Evolutionary conservation across 2,329 filamentous ascomycete species (phyloP).

Genomic region (Alternaria viburni): DNA sequence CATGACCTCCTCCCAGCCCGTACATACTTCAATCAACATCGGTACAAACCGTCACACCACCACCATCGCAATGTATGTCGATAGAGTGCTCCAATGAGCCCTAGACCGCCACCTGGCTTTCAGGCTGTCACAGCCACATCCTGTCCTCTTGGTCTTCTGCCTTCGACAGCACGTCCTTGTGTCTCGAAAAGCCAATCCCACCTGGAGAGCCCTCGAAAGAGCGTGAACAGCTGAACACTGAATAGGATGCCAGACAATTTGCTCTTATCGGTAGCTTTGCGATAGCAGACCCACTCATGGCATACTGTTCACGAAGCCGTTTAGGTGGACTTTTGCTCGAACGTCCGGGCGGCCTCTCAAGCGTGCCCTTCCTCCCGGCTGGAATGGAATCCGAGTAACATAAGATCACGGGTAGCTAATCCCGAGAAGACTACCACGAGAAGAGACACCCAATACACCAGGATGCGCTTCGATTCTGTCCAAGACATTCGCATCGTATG

Average conservation of each 20-base stretch:
- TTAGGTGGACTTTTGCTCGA: no score
- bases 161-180: neutral
- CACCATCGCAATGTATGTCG: neutral
- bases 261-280: neutral
- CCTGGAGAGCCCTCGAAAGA: neutral
- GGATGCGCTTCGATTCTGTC: neutral
- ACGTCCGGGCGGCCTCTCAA: neutral
- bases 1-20: neutral
- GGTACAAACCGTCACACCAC: neutral
- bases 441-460: neutral
- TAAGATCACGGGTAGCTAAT: rapidly evolving
- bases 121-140: neutral
- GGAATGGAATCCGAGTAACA: neutral
- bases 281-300: neutral
- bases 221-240: rapidly evolving
- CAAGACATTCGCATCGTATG: neutral
- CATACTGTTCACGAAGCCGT: neutral
- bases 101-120: neutral
- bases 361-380: neutral
- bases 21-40: neutral
- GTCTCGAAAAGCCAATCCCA: neutral
- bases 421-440: neutral
- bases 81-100: neutral
- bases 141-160: no score
- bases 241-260: neutral